Conservation (phyloP, 257 asterid species). For the Gardenia jasminoides region DNA sequence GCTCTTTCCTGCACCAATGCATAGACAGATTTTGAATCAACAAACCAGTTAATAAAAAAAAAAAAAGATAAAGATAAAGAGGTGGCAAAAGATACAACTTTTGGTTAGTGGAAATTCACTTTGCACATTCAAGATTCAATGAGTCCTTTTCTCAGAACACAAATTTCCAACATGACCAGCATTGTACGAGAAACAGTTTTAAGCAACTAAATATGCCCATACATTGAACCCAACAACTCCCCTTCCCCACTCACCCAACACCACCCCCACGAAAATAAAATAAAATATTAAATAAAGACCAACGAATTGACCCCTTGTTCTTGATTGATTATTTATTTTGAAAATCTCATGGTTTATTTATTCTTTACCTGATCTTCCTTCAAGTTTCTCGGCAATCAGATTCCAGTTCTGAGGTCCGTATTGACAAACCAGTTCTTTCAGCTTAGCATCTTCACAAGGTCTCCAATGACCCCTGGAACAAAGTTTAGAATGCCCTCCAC, state of each 20-base stretch:
- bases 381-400: slow-evolving; percentile 37
- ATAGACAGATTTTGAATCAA: background rate
- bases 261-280: background rate
- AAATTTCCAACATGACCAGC: background rate
- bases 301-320: background rate
- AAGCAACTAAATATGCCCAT: background rate
- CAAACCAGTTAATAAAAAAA: no score
- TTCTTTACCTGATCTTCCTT: slow-evolving; percentile 41
- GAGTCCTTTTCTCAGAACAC: background rate
- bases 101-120: background rate
- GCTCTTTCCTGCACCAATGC: slow-evolving; percentile 63
- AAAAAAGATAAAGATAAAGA: background rate
- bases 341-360: background rate
- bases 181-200: background rate
- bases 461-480: slow-evolving; percentile 46
- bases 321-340: background rate
- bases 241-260: no score
- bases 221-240: background rate
- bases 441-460: slow-evolving; percentile 35
- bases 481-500: background rate
- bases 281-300: background rate
- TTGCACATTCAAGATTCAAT: background rate
- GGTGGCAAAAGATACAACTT: background rate
- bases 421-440: slow-evolving; percentile 32
- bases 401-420: slow-evolving; percentile 44